These are phyloP conservation scores for Candida tammaniensis DNA, from an alignment of 805 yeast genomes.

Conservation along the genomic window DNA sequence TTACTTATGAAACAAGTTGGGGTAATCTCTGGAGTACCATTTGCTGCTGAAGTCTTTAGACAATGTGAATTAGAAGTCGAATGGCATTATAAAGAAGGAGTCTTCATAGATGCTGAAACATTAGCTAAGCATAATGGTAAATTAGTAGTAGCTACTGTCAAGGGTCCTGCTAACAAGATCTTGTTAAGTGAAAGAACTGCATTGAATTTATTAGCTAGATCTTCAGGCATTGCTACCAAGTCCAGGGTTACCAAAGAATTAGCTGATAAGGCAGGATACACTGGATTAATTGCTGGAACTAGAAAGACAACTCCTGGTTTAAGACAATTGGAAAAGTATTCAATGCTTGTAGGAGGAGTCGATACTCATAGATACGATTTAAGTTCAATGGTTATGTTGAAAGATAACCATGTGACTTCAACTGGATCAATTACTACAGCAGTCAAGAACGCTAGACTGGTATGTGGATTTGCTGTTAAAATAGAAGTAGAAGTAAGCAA, in stretches of 20 bases:
- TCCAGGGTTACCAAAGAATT: conserved; percentile 53
- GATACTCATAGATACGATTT: conserved; percentile 91
- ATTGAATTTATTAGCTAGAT: conserved; percentile 73
- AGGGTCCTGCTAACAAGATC: conserved; percentile 77
- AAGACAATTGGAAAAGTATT: conserved; percentile 82
- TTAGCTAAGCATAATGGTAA: conserved; percentile 50
- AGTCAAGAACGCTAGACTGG: conserved; percentile 69
- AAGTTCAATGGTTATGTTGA: conserved; percentile 92
- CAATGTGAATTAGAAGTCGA: conserved; percentile 71
- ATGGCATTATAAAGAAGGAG: conserved; percentile 78
- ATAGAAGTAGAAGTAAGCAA: conserved; percentile 90
- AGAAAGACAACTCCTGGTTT: conserved; percentile 97
- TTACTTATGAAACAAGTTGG: conserved; percentile 81
- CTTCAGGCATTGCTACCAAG: conserved; percentile 85
- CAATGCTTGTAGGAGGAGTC: conserved; percentile 94
- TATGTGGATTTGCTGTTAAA: conserved; percentile 84
- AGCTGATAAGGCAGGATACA: conserved; percentile 68
- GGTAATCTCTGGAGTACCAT: conserved; percentile 80
- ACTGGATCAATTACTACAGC: conserved; percentile 91
- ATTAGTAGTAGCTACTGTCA: conserved; percentile 70
- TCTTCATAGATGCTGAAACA: conserved; percentile 35
- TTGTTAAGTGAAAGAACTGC: conserved; percentile 85
- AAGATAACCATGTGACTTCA: conserved; percentile 91
- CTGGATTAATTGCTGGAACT: conserved; percentile 90
- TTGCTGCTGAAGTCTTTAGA: conserved; percentile 77